phyloP scores from a whole-genome alignment of 2,329 filamentous ascomycete genomes.

The Fusarium sp. region DNA sequence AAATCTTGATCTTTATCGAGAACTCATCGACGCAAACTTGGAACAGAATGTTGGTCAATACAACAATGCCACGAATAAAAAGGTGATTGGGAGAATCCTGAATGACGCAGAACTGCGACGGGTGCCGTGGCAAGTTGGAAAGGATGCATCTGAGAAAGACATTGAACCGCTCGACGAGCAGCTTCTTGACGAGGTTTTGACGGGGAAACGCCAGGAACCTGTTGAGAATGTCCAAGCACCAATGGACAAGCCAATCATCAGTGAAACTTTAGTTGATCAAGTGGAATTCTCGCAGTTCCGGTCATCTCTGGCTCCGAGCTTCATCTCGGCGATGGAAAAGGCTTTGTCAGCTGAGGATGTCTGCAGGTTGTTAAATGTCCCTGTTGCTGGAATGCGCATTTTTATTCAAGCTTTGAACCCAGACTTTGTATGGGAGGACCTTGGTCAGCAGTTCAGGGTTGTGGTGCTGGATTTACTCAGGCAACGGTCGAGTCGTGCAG shows the following conservation, averaged over 20 bases:
- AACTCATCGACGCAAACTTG: not conserved
- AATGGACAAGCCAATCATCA: not conserved
- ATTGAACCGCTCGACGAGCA: conserved; percentile 9
- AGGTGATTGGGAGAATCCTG: not conserved
- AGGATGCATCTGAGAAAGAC: not conserved
- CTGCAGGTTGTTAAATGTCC: conserved; percentile 5
- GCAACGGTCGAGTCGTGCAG: not conserved
- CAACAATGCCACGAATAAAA: not conserved
- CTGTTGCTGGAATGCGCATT: not conserved
- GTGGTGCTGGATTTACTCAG: conserved; percentile 5
- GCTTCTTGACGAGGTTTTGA: conserved; percentile 2
- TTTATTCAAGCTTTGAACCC: conserved; percentile 9
- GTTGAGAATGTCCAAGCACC: not conserved
- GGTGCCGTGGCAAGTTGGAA: conserved; percentile 15
- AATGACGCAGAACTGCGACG: conserved; percentile 11
- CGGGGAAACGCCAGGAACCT: not conserved
- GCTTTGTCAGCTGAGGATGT: not conserved
- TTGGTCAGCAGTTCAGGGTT: conserved; percentile 8
- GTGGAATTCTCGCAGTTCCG: not conserved
- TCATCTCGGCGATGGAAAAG: conserved; percentile 5
- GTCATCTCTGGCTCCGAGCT: not conserved
- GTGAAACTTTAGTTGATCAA: rapidly evolving
- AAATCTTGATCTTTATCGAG: conserved; percentile 1
- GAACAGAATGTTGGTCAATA: not conserved
- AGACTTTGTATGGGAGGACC: conserved; percentile 3